A percentile compares a stretch with the other conserved stretches of the same genome.
Conservation (phyloP, 106 monocot genomes). For the Allium sativum region DNA sequence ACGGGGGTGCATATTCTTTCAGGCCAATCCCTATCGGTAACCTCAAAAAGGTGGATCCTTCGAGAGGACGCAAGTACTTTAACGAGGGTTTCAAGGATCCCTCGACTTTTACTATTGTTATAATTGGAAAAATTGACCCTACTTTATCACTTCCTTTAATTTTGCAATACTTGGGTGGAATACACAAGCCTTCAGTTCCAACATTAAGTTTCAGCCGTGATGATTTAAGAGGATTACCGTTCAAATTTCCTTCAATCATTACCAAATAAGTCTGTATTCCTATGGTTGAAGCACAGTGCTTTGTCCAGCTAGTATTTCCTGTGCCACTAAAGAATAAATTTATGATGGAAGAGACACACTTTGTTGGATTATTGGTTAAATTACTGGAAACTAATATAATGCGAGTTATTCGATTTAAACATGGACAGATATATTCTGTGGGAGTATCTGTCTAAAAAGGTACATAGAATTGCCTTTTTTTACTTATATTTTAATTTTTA, state of each 20-base stretch:
- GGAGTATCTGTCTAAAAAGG: too few relatives aligned
- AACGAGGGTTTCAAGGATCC: constrained; percentile 88
- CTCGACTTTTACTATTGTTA: constrained; percentile 85
- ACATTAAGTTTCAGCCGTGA: constrained; percentile 67
- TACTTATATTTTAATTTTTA: too few relatives aligned
- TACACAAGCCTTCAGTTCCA: constrained; percentile 56
- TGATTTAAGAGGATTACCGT: constrained; percentile 90
- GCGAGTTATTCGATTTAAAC: constrained; percentile 94
- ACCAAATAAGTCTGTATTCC: constrained; percentile 32
- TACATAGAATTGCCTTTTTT: too few relatives aligned
- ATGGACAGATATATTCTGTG: too few relatives aligned
- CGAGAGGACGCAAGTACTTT: constrained; percentile 86
- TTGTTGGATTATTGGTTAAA: constrained; percentile 82
- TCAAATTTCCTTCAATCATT: constrained; percentile 77
- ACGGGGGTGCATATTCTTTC: constrained; percentile 91
- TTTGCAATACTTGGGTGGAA: constrained; percentile 96
- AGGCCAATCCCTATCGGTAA: constrained; percentile 81
- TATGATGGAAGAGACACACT: constrained; percentile 19
- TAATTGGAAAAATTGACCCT: constrained; percentile 86
- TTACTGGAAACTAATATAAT: constrained; percentile 92
- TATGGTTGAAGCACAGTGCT: constrained; percentile 99
- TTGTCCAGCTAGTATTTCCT: constrained; percentile 96
- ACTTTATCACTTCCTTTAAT: constrained; percentile 60
- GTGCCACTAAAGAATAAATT: constrained; percentile 68
- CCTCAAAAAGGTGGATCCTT: constrained; percentile 81